These are phyloP conservation scores for Brassica hybrid DNA, from an alignment of 441 rosid genomes.

Conservation along the genomic window DNA sequence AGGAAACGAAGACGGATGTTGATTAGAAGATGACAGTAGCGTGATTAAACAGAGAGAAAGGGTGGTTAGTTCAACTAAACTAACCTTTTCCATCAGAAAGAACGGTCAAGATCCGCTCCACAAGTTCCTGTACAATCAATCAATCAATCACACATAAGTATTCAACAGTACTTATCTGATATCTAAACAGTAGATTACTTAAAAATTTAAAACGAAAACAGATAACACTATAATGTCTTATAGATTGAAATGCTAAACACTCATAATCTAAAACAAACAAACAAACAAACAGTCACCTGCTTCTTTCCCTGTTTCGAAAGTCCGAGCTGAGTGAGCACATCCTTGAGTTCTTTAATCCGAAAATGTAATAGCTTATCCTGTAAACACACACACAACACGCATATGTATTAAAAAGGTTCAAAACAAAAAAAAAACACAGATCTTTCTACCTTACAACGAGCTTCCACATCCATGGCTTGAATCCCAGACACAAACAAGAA, in stretches of 20 bases:
- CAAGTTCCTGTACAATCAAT: slow-evolving; percentile 80
- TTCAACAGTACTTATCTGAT: slow-evolving; percentile 6
- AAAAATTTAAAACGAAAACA: not conserved
- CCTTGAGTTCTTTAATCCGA: slow-evolving; percentile 96
- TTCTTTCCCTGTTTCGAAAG: slow-evolving; percentile 98
- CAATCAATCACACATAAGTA: not conserved
- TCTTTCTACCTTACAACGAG: slow-evolving; percentile 72
- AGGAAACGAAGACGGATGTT: slow-evolving; percentile 16
- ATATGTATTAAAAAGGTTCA: not conserved
- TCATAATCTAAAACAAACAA: too few species aligned
- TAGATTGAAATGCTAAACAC: too few species aligned
- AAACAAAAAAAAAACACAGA: slow-evolving; percentile 1
- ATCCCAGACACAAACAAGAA: slow-evolving; percentile 30
- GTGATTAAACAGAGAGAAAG: not conserved
- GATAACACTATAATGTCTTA: too few species aligned
- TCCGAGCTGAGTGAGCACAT: slow-evolving; percentile 81
- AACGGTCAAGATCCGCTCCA: slow-evolving; percentile 72
- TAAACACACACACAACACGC: slow-evolving; percentile 16
- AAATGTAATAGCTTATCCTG: slow-evolving; percentile 86
- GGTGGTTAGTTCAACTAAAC: not conserved
- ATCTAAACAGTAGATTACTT: not conserved
- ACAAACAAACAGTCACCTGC: slow-evolving; percentile 51
- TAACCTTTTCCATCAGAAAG: slow-evolving; percentile 88
- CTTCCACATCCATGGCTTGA: slow-evolving; percentile 73
- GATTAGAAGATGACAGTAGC: slow-evolving; percentile 23